Base-by-base conservation (phyloP, 805 yeast genomes). In the Phaffomyces opuntiae region DNA sequence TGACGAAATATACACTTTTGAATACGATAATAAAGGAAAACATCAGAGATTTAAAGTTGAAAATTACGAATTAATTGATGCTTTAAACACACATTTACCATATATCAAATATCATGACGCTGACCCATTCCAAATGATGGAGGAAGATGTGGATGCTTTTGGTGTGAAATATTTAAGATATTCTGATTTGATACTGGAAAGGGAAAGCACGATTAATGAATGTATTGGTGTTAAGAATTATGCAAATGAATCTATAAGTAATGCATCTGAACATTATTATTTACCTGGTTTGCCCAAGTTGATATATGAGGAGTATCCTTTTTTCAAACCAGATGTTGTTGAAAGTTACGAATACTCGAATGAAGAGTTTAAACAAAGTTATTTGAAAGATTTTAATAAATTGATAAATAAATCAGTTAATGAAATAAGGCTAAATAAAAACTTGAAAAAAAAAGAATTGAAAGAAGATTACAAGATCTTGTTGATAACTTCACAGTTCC, bases 271-370 rank as follows among this genome's bases (percentile, higher is more conserved):
- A 9, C 53, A 54, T 37, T 48, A 43, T 27, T 57, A 54, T 33
- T 39, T 55, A 3, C 61, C 61, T 3, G 54, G 56, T 0, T 17
- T 57, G 33, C 61, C 62, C 2, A 45, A 46, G 13, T 35, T 55
- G 19, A 41, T 56, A 4, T 55, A 51, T 36, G 61, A 59, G 36
- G 54, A 51, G 9, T 59, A 57, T 36, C 63, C 63, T 1, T 46
- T 51, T 5, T 53, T 59, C 35, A 48, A 44, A 25, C 63, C 63
- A 13, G 47, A 45, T 17, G 29, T 38, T 3, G 47, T 43, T 2
- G 33, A 35, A 5, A 51, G 59, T 34, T 14, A 31, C 8, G 61
- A 57, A 40, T 37, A 48, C 11, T 35, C 47, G 0, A 52, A 55
- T 33, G 49, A 52, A 7, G 53, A 53, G 9, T 55, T 45, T 26